Percentiles rank a stretch among this genome's conserved stretches.
Conservation (phyloP, 495 filamentous ascomycete species). For the Xylaria scruposa region DNA sequence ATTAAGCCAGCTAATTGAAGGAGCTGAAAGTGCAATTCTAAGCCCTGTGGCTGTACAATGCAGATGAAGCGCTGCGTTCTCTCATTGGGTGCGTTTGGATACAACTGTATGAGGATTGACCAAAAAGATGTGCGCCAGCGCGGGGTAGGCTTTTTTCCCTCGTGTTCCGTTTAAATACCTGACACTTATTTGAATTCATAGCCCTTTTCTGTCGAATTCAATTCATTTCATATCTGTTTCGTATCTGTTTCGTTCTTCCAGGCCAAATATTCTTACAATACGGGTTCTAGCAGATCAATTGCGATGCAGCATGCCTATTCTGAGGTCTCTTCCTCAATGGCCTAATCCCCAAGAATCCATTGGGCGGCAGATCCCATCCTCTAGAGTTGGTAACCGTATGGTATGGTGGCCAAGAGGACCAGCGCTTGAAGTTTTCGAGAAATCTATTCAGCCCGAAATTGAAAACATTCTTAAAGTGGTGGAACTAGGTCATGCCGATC, state of each 20-base stretch:
- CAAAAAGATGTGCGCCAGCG: not conserved
- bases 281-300: not conserved
- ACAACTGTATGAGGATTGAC: not conserved
- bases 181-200: too few relatives aligned
- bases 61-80: not conserved
- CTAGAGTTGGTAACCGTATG: constrained; percentile 1
- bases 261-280: too few relatives aligned
- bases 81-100: not conserved
- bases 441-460: constrained; percentile 18
- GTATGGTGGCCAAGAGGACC: constrained; percentile 30
- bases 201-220: not conserved
- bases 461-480: constrained; percentile 16
- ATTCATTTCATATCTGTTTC: too few relatives aligned
- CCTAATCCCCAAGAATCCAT: constrained; percentile 27
- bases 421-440: constrained; percentile 30
- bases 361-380: constrained; percentile 24
- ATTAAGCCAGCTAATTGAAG: too few relatives aligned
- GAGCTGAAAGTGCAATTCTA: constrained; percentile 14
- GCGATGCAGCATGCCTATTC: not conserved
- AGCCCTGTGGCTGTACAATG: constrained; percentile 8
- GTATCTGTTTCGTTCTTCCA: too few relatives aligned
- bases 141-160: not conserved
- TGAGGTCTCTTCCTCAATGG: constrained; percentile 3
- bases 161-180: not conserved
- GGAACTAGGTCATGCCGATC: constrained; percentile 26